Percentiles rank a stretch among this genome's conserved stretches.
phyloP scores from a whole-genome alignment of 176 grass and related monocot species.

The Thalia dealbata region DNA sequence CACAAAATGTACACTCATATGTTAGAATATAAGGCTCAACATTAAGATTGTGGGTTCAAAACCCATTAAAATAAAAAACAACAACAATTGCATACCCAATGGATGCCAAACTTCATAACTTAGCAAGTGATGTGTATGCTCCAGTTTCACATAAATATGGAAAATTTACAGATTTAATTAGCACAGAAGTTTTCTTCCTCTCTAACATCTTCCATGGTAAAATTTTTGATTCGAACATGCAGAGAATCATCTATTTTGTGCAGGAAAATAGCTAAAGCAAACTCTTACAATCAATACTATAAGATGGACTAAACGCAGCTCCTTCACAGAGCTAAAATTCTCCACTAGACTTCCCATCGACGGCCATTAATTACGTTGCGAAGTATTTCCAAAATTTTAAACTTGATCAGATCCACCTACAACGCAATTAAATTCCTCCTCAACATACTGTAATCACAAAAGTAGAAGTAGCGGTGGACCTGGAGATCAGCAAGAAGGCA shows the following conservation, averaged over 20 bases:
- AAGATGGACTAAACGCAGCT: background rate
- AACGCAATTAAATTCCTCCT: background rate
- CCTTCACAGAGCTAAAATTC: background rate
- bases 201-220: background rate
- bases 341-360: background rate
- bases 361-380: background rate
- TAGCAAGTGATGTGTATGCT: background rate
- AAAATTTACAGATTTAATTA: background rate
- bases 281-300: background rate
- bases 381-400: background rate
- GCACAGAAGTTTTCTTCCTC: background rate
- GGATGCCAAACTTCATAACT: too few relatives aligned
- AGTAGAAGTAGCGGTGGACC: slow-evolving; percentile 15
- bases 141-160: background rate
- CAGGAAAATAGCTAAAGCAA: background rate
- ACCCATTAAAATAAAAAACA: too few relatives aligned
- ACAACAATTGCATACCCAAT: too few relatives aligned
- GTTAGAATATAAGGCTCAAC: too few relatives aligned
- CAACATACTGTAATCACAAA: background rate
- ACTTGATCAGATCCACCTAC: too few relatives aligned
- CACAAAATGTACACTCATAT: too few relatives aligned
- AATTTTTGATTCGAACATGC: background rate
- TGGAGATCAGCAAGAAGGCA: slow-evolving; percentile 78
- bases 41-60: too few relatives aligned
- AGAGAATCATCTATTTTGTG: background rate